Conservation (phyloP, 805 yeast genomes). For the Saturnispora zaruensis region DNA sequence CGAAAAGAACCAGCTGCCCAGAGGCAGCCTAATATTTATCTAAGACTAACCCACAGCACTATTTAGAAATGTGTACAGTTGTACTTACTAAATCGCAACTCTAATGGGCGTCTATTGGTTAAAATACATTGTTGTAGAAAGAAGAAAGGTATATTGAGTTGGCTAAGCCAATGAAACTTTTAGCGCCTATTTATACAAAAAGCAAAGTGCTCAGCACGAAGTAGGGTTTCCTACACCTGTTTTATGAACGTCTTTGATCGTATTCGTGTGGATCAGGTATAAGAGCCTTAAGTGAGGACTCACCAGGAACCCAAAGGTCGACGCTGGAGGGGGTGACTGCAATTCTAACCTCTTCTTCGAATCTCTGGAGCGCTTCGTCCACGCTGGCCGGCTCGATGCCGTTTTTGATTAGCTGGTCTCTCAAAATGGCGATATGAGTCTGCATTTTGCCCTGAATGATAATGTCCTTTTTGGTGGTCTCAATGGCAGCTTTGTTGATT, state of each 20-base stretch:
- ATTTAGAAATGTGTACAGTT: conserved; percentile 36
- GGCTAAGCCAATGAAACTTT: neutral
- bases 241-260: conserved; percentile 24
- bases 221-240: neutral
- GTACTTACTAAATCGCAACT: conserved; percentile 50
- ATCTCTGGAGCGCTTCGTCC: conserved; percentile 44
- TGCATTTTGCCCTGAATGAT: conserved; percentile 51
- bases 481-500: conserved; percentile 42
- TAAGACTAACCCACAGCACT: conserved; percentile 93
- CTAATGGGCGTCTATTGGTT: conserved; percentile 73
- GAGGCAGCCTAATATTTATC: conserved; percentile 34
- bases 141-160: conserved; percentile 7
- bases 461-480: conserved; percentile 41
- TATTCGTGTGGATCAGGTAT: conserved; percentile 58
- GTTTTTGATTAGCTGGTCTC: conserved; percentile 49
- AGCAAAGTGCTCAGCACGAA: neutral
- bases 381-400: conserved; percentile 52
- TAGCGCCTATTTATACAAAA: conserved; percentile 11
- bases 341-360: conserved; percentile 49
- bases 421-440: conserved; percentile 56
- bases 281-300: conserved; percentile 37
- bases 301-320: conserved; percentile 55
- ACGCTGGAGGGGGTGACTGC: conserved; percentile 49
- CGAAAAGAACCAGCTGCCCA: conserved; percentile 35
- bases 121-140: conserved; percentile 24